A percentile compares a stretch with the other conserved stretches of the same genome.
phyloP scores from a whole-genome alignment of 2,329 filamentous ascomycete species.

The Diaporthe ilicicola region DNA sequence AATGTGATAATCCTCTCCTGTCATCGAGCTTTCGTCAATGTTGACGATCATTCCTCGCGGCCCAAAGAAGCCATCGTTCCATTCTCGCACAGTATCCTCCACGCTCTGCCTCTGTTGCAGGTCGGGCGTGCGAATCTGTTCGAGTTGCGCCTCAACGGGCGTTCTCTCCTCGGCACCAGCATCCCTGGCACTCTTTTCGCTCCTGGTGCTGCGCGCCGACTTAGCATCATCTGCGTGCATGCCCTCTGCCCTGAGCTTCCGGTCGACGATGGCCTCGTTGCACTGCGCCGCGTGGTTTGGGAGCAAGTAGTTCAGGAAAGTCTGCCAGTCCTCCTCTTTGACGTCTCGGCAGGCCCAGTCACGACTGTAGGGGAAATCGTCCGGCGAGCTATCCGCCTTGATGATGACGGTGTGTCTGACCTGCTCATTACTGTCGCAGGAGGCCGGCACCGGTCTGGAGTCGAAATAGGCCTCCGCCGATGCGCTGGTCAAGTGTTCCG shows the following conservation, averaged over 20 bases:
- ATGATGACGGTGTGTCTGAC: conserved; percentile 48
- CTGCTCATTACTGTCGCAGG: background rate
- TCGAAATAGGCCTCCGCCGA: conserved; percentile 57
- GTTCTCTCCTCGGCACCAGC: conserved; percentile 38
- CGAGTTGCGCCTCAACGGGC: conserved; percentile 53
- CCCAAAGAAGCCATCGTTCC: conserved; percentile 66
- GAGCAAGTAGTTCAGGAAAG: conserved; percentile 65
- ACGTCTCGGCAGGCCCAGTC: conserved; percentile 54
- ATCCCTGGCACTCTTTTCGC: conserved; percentile 13
- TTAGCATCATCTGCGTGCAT: conserved; percentile 40
- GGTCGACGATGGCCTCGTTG: conserved; percentile 58
- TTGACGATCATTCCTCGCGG: conserved; percentile 57
- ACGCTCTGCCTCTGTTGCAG: conserved; percentile 42
- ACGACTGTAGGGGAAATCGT: conserved; percentile 53
- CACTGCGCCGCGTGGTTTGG: conserved; percentile 54
- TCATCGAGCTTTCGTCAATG: conserved; percentile 37
- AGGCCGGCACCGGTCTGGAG: conserved; percentile 45
- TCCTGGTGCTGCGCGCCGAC: conserved; percentile 26
- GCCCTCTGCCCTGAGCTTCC: conserved; percentile 56
- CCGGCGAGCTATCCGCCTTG: conserved; percentile 45
- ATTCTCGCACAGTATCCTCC: conserved; percentile 57
- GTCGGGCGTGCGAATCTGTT: conserved; percentile 43
- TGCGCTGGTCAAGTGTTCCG: conserved; percentile 40
- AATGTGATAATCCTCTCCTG: conserved; percentile 35
- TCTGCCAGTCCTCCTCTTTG: conserved; percentile 63